Conservation (phyloP, 139 green algal genomes). For the Closterium sp. region DNA sequence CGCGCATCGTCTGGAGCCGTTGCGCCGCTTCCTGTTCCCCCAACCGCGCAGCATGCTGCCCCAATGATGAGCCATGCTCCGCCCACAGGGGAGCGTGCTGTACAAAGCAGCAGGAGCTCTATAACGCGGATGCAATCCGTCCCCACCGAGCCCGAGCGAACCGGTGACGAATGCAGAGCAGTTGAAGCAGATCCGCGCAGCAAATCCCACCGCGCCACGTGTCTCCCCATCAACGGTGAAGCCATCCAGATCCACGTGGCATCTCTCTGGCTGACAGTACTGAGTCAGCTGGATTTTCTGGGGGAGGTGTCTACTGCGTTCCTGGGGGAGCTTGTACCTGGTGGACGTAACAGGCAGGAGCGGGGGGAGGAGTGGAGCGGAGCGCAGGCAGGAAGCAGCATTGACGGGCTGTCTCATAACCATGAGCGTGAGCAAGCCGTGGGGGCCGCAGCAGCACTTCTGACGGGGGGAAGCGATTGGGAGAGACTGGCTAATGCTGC, state of each 20-base stretch:
- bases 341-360: neutral
- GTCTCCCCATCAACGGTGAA: neutral
- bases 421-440: too few species aligned
- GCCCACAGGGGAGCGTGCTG: neutral
- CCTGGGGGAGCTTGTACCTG: neutral
- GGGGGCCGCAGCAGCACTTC: too few species aligned
- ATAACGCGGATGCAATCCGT: neutral
- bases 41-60: neutral
- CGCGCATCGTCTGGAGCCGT: neutral
- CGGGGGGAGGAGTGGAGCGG: neutral
- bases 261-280: neutral
- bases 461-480: too few species aligned
- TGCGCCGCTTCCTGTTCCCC: neutral
- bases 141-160: neutral
- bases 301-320: neutral
- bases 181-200: neutral
- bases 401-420: too few species aligned
- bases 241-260: neutral
- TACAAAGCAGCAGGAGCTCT: neutral
- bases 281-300: neutral
- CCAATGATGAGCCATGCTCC: too few species aligned
- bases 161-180: neutral
- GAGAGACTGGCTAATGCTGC: too few species aligned
- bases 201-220: neutral
- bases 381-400: neutral